These are phyloP conservation scores for Scedosporium dehoogii DNA, from an alignment of 2,329 filamentous ascomycete genomes.

Conservation along the genomic window DNA sequence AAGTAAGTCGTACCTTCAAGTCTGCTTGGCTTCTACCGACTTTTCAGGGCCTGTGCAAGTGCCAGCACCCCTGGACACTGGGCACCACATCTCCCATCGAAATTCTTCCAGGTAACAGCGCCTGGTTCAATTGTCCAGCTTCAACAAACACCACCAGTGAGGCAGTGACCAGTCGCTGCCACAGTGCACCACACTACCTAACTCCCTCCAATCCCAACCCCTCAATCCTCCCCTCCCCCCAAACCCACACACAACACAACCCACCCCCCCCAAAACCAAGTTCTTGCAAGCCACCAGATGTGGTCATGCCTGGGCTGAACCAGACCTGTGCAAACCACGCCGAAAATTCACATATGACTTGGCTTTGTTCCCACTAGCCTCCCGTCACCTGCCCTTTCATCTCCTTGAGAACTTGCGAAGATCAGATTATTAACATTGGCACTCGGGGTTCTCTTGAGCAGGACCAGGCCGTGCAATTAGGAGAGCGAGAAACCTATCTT, in stretches of 20 bases:
- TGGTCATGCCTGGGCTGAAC: neutral
- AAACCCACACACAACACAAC: neutral
- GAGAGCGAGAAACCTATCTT: neutral
- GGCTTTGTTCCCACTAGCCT: neutral
- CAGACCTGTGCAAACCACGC: neutral
- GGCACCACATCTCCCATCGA: no score
- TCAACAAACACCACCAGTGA: no score
- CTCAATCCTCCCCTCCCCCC: neutral
- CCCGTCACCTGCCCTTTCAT: neutral
- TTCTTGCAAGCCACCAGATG: neutral
- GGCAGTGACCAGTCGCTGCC: no score
- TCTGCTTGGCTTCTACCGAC: no score
- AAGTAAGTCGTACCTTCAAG: no score
- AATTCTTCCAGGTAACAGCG: no score
- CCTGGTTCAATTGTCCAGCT: no score
- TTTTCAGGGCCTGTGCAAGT: no score
- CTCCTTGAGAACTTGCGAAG: constrained; percentile 3
- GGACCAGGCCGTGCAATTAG: neutral
- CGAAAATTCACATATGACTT: neutral
- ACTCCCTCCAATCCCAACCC: neutral
- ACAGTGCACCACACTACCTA: neutral
- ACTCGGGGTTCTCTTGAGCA: neutral
- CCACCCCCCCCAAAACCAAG: neutral
- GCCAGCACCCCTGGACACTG: no score
- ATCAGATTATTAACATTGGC: neutral